phyloP scores from a whole-genome alignment of 2,329 filamentous ascomycete genomes.

The Aspergillus glaucus region DNA sequence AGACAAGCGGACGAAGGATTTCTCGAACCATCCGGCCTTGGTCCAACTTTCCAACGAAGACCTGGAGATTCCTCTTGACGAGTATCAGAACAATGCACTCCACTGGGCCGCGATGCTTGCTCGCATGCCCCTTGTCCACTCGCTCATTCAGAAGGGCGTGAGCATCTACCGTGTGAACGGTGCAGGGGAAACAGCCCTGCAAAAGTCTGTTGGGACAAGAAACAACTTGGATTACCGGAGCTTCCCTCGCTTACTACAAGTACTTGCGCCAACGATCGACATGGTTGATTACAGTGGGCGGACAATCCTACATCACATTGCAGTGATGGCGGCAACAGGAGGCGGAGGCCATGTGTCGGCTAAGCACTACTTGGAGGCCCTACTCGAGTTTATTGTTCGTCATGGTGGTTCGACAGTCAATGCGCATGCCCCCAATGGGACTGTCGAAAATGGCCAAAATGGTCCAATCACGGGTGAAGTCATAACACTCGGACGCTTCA shows the following conservation, averaged over 20 bases:
- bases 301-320: conserved; percentile 93
- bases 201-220: conserved; percentile 85
- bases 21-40: conserved; percentile 68
- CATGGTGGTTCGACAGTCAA: conserved; percentile 63
- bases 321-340: conserved; percentile 90
- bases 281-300: conserved; percentile 81
- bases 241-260: conserved; percentile 84
- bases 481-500: conserved; percentile 88
- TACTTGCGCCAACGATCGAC: conserved; percentile 84
- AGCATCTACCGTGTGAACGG: conserved; percentile 84
- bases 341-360: conserved; percentile 77
- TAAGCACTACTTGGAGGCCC: conserved; percentile 89
- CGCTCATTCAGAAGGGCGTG: conserved; percentile 76
- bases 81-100: conserved; percentile 75
- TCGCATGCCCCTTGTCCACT: conserved; percentile 71
- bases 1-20: conserved; percentile 64
- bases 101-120: conserved; percentile 96
- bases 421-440: conserved; percentile 37
- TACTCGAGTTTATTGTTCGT: conserved; percentile 89
- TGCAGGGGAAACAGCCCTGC: conserved; percentile 84
- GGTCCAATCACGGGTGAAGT: conserved; percentile 44
- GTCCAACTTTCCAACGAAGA: conserved; percentile 69
- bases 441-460: conserved; percentile 18
- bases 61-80: conserved; percentile 86
- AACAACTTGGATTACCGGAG: conserved; percentile 89